Evolutionary conservation across 352 stramenopile genomes (phyloP).

Genomic region (Phytophthora ramorum): DNA sequence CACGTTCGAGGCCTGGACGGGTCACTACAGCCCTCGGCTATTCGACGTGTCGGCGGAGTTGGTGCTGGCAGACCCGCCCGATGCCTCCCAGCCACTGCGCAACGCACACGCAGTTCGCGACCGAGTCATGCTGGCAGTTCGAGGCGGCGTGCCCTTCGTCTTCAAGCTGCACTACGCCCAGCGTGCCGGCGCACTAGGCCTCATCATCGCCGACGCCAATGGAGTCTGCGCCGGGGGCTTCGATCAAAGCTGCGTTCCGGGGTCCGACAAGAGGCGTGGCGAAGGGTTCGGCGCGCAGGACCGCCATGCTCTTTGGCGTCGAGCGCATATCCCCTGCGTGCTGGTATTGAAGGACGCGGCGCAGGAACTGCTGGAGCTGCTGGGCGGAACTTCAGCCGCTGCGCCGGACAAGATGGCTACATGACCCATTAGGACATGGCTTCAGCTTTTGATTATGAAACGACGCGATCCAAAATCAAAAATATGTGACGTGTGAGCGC

Average conservation of each 20-base stretch:
- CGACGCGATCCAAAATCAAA: slow-evolving; percentile 29
- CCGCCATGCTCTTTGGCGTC: slow-evolving; percentile 55
- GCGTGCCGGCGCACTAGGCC: slow-evolving; percentile 63
- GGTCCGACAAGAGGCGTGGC: slow-evolving; percentile 46
- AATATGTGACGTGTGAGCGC: slow-evolving; percentile 32
- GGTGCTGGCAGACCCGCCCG: slow-evolving; percentile 64
- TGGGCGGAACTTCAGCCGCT: slow-evolving; percentile 7
- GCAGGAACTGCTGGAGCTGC: slow-evolving; percentile 37
- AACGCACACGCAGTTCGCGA: slow-evolving; percentile 63
- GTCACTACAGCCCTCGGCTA: slow-evolving; percentile 66
- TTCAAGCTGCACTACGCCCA: slow-evolving; percentile 78
- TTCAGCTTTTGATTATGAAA: slow-evolving; percentile 23
- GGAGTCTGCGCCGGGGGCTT: slow-evolving; percentile 57
- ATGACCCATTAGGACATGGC: slow-evolving; percentile 5
- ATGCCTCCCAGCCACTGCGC: slow-evolving; percentile 56
- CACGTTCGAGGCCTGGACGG: slow-evolving; percentile 64
- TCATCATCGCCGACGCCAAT: slow-evolving; percentile 66
- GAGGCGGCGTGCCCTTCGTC: slow-evolving; percentile 62
- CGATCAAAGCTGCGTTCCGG: slow-evolving; percentile 75
- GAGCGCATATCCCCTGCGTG: slow-evolving; percentile 70
- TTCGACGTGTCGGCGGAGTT: slow-evolving; percentile 79
- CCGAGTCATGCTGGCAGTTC: slow-evolving; percentile 62
- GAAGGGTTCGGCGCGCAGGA: slow-evolving; percentile 72
- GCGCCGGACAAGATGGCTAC: slow-evolving; percentile 14
- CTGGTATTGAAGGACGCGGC: slow-evolving; percentile 48